phyloP scores from a whole-genome alignment of 2,329 filamentous ascomycete genomes.

The Colletotrichum sp. region DNA sequence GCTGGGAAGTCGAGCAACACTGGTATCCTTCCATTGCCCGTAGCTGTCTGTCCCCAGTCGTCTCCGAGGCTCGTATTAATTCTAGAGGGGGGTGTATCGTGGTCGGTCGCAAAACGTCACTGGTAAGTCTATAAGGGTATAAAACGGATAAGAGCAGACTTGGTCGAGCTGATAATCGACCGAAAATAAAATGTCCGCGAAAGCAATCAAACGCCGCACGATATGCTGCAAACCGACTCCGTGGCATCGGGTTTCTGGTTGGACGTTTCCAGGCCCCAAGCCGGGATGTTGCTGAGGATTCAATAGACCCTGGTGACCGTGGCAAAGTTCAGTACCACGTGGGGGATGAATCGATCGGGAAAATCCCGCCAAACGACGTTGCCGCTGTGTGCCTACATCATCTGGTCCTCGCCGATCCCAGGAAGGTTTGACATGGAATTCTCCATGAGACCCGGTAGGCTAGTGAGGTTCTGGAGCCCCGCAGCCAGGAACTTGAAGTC shows the following conservation, averaged over 20 bases:
- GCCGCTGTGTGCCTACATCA: conserved; percentile 21
- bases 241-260: not conserved
- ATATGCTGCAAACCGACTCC: conserved; percentile 7
- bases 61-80: conserved; percentile 5
- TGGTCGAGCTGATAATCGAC: conserved; percentile 12
- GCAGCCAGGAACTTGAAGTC: conserved; percentile 64
- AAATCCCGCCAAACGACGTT: not conserved
- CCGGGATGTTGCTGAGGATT: not conserved
- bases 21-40: not conserved
- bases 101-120: conserved; percentile 17
- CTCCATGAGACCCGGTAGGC: conserved; percentile 22
- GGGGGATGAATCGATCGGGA: not conserved
- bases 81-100: conserved; percentile 4
- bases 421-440: conserved; percentile 34
- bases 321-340: not conserved
- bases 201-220: conserved; percentile 15
- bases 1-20: not conserved
- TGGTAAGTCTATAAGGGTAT: conserved; percentile 24
- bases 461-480: conserved; percentile 44
- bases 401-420: conserved; percentile 50
- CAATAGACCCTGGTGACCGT: not conserved
- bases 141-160: conserved; percentile 17
- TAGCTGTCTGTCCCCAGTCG: not conserved
- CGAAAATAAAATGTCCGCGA: not conserved
- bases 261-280: not conserved